Conservation (phyloP, 768 basidiomycete genomes). For the Pulveroboletus sp. region DNA sequence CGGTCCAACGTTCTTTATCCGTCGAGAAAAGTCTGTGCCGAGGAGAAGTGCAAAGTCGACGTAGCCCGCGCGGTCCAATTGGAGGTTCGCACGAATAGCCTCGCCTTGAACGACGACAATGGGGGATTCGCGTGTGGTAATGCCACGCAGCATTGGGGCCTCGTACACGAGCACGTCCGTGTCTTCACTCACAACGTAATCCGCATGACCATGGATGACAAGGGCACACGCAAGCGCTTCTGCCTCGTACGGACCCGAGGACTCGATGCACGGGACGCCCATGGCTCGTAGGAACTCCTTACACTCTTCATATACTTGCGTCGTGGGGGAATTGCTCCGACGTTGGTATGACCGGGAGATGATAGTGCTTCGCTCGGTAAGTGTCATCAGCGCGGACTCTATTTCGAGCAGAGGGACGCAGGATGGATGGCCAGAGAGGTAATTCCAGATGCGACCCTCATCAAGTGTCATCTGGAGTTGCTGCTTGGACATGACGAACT, state of each 20-base stretch:
- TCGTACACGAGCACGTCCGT: conserved; percentile 83
- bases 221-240: conserved; percentile 82
- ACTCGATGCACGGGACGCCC: conserved; percentile 77
- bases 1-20: conserved; percentile 81
- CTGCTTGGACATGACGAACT: conserved; percentile 53
- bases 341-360: conserved; percentile 65
- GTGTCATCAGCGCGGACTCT: conserved; percentile 23
- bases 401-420: conserved; percentile 14
- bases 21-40: conserved; percentile 86
- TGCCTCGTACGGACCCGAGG: conserved; percentile 69
- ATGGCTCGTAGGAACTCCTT: conserved; percentile 67
- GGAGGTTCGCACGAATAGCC: conserved; percentile 53
- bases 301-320: conserved; percentile 63
- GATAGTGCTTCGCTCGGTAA: conserved; percentile 48
- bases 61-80: conserved; percentile 53
- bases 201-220: conserved; percentile 68
- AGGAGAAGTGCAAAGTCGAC: conserved; percentile 84
- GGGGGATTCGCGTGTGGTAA: conserved; percentile 56
- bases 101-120: conserved; percentile 61
- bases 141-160: conserved; percentile 75
- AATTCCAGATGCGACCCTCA: conserved; percentile 59
- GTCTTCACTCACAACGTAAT: conserved; percentile 90
- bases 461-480: conserved; percentile 57
- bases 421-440: conserved; percentile 27
- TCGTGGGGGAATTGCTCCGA: conserved; percentile 56